These are phyloP conservation scores for Saposhnikovia divaricata DNA, from an alignment of 129 eudicot genomes.

Conservation along the genomic window DNA sequence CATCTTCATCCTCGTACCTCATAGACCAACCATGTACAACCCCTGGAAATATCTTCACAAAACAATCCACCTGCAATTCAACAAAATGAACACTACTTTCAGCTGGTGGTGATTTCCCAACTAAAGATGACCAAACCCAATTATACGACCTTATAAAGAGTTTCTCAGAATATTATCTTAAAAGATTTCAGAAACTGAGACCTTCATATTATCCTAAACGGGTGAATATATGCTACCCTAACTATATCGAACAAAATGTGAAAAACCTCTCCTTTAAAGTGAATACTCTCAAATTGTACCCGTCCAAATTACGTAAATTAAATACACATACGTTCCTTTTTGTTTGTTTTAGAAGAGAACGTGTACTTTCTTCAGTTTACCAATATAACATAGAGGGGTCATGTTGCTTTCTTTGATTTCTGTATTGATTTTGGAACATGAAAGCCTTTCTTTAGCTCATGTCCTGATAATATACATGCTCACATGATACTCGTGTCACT, in stretches of 20 bases:
- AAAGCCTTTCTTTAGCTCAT: neutral
- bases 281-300: neutral
- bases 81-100: neutral
- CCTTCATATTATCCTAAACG: neutral
- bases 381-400: neutral
- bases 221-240: neutral
- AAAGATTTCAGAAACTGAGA: neutral
- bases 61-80: conserved; percentile 47
- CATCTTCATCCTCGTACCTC: conserved; percentile 54
- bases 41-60: conserved; percentile 69
- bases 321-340: neutral
- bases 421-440: neutral
- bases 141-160: neutral
- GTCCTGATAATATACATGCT: neutral
- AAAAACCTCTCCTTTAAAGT: neutral
- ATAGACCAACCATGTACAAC: conserved; percentile 72
- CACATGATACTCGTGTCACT: neutral
- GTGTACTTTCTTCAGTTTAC: too few relatives aligned
- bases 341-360: too few relatives aligned
- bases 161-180: neutral
- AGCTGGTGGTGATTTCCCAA: neutral
- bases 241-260: too few relatives aligned
- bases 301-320: neutral
- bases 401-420: neutral
- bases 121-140: neutral